Evolutionary conservation across 2,329 filamentous ascomycete genomes (phyloP).

Genomic region (Arthrinium puccinioides): DNA sequence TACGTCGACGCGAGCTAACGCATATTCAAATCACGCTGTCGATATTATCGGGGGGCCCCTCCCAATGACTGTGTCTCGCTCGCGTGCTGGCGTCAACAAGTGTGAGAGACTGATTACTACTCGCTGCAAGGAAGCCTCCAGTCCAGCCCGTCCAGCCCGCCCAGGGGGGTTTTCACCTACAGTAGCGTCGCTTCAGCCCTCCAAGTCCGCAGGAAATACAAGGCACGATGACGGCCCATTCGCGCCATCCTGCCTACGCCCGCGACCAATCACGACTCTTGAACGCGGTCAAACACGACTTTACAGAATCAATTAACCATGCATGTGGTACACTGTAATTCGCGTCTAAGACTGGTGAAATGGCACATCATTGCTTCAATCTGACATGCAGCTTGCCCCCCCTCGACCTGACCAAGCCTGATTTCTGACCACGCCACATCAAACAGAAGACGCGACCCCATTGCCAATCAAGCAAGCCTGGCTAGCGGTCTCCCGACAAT

Average conservation of each 20-base stretch:
- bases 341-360: slow-evolving; percentile 3
- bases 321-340: slow-evolving; percentile 28
- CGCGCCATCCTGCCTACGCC: slow-evolving; percentile 14
- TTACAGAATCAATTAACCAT: slow-evolving; percentile 29
- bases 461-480: not conserved
- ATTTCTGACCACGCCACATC: not conserved
- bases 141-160: slow-evolving; percentile 9
- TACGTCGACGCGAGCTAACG: slow-evolving; percentile 1
- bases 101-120: not conserved
- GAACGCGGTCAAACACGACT: slow-evolving; percentile 30
- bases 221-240: slow-evolving; percentile 19
- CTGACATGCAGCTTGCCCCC: too few relatives aligned
- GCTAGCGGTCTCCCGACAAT: too few relatives aligned
- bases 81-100: slow-evolving; percentile 1
- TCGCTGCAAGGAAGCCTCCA: not conserved
- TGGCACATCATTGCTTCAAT: too few relatives aligned
- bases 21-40: slow-evolving; percentile 1
- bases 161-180: slow-evolving; percentile 9
- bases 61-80: slow-evolving; percentile 3
- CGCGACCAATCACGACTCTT: slow-evolving; percentile 24
- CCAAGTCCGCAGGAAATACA: slow-evolving; percentile 23
- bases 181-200: slow-evolving; percentile 21
- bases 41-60: not conserved
- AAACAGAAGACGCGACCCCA: not conserved
- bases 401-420: too few relatives aligned